Evolutionary conservation across 2,329 filamentous ascomycete species (phyloP), one percentile per base, ranked within the genome.

Genomic region (Apiospora koreana): DNA sequence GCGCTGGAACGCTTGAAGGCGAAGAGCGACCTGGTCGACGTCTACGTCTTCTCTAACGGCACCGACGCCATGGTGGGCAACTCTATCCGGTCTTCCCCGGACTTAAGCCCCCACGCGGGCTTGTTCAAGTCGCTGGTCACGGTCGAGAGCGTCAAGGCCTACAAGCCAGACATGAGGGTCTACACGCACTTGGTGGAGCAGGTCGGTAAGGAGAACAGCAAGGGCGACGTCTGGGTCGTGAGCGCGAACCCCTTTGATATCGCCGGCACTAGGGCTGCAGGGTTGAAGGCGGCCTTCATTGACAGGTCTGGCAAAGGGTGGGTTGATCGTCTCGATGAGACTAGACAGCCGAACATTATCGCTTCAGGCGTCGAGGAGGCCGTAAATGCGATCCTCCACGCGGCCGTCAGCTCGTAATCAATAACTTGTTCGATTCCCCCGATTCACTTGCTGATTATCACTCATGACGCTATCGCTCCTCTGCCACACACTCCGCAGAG

Each of bases 181-280:
- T 94, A 94, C 76, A 73, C 82, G n/a, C 83, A 92, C 77, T 81
- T 93, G 31, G 84, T 87, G 1, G 73, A 84, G 72, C 82, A 82
- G 45, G 83, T 85, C 2, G 86, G 86, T 3, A 86, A 86, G 74
- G 74, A 80, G 48, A 80, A 79, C 0, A 75, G 84, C 23, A 81
- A 84, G 73, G 80, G 77, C 1, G 43, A 50, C 35, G 83, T 94
- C 18, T 94, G 92, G 91, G 79, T 94, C 9, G 85, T 95, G 7
- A 92, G 87, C 73, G 88, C 88, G 1, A 94, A 94, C 77, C 89
- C 92, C 2, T 94, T 94, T 77, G 92, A 94, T 77, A 82, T 92
- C 21, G 86, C 90, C 0, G 92, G 93, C 0, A 90, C 92, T 0
- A 85, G 84, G 71, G 83, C 84, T 1, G 83, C 86, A 6, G 92